A percentile compares a stretch with the other conserved stretches of the same genome.
phyloP scores from a whole-genome alignment of 2,329 filamentous ascomycete genomes.

The Tolypocladium tundrense region DNA sequence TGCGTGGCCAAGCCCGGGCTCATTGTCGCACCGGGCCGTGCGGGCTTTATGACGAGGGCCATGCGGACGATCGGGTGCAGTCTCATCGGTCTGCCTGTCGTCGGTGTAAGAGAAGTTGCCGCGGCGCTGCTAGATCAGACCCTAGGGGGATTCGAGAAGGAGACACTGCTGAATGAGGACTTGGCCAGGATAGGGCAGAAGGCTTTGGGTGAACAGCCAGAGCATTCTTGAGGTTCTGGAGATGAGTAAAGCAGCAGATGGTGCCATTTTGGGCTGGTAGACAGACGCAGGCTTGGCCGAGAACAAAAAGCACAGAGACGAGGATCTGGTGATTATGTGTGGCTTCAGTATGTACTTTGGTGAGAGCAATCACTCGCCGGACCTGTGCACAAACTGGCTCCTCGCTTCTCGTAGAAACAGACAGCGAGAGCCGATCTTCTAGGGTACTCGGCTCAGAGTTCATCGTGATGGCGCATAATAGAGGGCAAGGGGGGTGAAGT shows the following conservation, averaged over 20 bases:
- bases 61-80: not conserved
- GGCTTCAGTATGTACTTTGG: too few relatives aligned
- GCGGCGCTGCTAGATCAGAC: slow-evolving; percentile 33
- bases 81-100: slow-evolving; percentile 19
- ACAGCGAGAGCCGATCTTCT: too few relatives aligned
- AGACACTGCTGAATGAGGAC: slow-evolving; percentile 32
- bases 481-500: too few relatives aligned
- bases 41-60: not conserved
- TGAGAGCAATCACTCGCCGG: too few relatives aligned
- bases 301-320: not conserved
- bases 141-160: slow-evolving; percentile 33
- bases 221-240: not conserved
- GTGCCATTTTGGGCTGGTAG: not conserved
- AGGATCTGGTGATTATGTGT: too few relatives aligned
- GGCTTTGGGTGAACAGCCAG: not conserved
- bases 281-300: not conserved
- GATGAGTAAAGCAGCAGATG: not conserved
- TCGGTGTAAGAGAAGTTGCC: slow-evolving; percentile 26
- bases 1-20: slow-evolving; percentile 32
- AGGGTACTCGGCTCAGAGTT: too few relatives aligned
- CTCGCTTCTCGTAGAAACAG: too few relatives aligned
- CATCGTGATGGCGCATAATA: too few relatives aligned
- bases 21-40: slow-evolving; percentile 15
- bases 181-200: slow-evolving; percentile 23
- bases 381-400: too few relatives aligned